Evolutionary conservation across 2,329 filamentous ascomycete species (phyloP).

Genomic region (Epichloe sibirici): DNA sequence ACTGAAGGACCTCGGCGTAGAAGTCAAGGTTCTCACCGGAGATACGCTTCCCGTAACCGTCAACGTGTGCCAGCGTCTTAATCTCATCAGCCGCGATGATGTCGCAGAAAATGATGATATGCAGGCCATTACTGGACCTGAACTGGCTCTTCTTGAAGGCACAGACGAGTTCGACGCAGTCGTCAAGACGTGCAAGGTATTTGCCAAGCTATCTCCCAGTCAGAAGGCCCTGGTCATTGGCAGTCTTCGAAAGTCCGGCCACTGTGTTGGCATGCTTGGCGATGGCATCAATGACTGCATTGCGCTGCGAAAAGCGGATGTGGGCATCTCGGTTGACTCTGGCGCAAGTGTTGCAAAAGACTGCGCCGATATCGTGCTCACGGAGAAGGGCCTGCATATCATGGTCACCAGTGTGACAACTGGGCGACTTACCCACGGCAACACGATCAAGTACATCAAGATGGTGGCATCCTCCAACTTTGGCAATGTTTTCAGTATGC

Average conservation of each 20-base stretch:
- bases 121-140: conserved; percentile 14
- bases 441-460: conserved; percentile 20
- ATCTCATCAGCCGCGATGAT: conserved; percentile 10
- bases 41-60: conserved; percentile 17
- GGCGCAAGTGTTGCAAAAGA: conserved; percentile 17
- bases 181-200: conserved; percentile 14
- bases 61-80: conserved; percentile 16
- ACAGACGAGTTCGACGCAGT: conserved; percentile 12
- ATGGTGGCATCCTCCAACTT: conserved; percentile 21
- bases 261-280: conserved; percentile 18
- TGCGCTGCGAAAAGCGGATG: conserved; percentile 15
- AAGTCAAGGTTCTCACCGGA: conserved; percentile 17
- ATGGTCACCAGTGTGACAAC: conserved; percentile 15
- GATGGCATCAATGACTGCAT: conserved; percentile 20
- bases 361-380: conserved; percentile 17
- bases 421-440: conserved; percentile 16
- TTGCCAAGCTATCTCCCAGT: conserved; percentile 16
- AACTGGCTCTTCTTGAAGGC: conserved; percentile 11
- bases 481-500: conserved; percentile 18
- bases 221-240: conserved; percentile 16
- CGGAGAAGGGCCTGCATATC: conserved; percentile 17
- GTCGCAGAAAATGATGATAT: conserved; percentile 10
- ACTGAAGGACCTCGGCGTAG: conserved; percentile 14
- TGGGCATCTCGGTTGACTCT: conserved; percentile 19
- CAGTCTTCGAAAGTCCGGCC: conserved; percentile 12